phyloP scores from a whole-genome alignment of 1,284 basidiomycete genomes.

The Microbotryomycetes sp. region DNA sequence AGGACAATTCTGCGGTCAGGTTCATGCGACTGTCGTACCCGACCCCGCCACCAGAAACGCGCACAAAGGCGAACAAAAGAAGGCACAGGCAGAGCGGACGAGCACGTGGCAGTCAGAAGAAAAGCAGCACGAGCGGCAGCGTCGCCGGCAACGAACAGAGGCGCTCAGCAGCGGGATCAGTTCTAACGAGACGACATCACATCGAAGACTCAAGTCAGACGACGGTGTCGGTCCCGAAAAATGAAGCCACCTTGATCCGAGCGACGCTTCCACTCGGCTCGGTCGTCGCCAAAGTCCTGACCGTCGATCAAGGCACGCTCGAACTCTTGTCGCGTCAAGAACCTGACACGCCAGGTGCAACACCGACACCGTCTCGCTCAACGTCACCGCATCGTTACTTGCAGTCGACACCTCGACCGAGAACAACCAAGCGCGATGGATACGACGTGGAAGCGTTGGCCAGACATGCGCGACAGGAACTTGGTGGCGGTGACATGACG shows the following conservation, averaged over 20 bases:
- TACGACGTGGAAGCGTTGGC: background rate
- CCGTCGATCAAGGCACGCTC: background rate
- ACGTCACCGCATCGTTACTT: background rate
- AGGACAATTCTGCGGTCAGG: no score
- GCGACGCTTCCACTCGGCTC: background rate
- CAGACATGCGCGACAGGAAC: background rate
- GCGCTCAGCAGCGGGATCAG: background rate
- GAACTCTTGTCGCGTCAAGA: background rate
- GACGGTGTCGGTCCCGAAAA: background rate
- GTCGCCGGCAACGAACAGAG: background rate
- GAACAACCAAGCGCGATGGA: background rate
- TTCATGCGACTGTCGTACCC: background rate
- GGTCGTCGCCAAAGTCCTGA: background rate
- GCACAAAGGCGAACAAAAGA: background rate
- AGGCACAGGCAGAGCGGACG: constrained; percentile 4
- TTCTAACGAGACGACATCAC: background rate
- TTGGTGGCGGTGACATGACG: background rate
- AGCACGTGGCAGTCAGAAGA: background rate
- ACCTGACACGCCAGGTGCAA: constrained; percentile 1
- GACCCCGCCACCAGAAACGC: constrained; percentile 5
- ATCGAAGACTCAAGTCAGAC: background rate
- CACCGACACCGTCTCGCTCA: constrained; percentile 10
- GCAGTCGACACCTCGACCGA: background rate
- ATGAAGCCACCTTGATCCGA: no score
- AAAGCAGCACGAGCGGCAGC: constrained; percentile 3